Evolutionary conservation across 257 asterid genomes (phyloP).

Genomic region (Plectranthus barbatus): DNA sequence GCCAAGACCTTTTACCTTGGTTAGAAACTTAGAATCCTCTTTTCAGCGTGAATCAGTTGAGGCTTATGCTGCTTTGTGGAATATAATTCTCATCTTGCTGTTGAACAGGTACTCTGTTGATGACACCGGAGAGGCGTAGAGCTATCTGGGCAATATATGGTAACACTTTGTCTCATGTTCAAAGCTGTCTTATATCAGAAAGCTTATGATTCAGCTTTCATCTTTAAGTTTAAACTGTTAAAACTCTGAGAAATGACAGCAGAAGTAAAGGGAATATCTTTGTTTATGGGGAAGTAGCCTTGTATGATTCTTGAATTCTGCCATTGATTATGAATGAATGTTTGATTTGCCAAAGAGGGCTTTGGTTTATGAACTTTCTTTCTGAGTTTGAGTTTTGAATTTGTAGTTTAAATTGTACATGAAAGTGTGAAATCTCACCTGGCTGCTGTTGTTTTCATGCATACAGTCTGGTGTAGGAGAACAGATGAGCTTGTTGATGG

Average conservation of each 20-base stretch:
- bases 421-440: not conserved
- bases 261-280: not conserved
- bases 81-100: constrained; percentile 10
- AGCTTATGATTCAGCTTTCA: not conserved
- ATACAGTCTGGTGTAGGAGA: constrained; percentile 95
- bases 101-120: constrained; percentile 73
- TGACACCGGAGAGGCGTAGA: constrained; percentile 90
- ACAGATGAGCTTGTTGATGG: constrained; percentile 99
- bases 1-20: constrained; percentile 98
- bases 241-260: not conserved
- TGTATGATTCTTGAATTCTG: not conserved
- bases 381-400: too few species aligned
- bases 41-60: constrained; percentile 12
- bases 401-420: not conserved
- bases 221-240: not conserved
- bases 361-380: not conserved
- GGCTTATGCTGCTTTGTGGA: not conserved
- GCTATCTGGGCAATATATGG: constrained; percentile 99
- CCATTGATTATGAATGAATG: not conserved
- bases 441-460: not conserved
- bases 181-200: not conserved
- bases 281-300: not conserved
- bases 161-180: constrained; percentile 26
- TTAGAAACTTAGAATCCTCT: constrained; percentile 34
- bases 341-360: not conserved